phyloP scores from a whole-genome alignment of 2,329 filamentous ascomycete species.

The Diaporthe ilicicola region DNA sequence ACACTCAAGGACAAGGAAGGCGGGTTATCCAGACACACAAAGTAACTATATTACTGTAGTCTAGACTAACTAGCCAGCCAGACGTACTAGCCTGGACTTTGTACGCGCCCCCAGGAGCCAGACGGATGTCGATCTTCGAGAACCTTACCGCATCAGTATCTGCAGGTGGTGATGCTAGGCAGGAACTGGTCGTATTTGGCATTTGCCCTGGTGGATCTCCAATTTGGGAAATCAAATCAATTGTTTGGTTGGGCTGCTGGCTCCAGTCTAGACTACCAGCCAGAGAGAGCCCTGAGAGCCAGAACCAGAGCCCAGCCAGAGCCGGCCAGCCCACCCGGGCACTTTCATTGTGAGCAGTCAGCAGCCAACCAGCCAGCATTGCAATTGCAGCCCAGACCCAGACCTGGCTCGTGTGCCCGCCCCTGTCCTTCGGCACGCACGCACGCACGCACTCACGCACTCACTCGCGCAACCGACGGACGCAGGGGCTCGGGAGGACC shows the following conservation, averaged over 20 bases:
- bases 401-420: conserved; percentile 17
- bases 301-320: background rate
- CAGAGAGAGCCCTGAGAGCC: background rate
- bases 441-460: background rate
- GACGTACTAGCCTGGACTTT: no score
- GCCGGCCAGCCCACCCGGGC: background rate
- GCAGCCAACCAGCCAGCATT: no score
- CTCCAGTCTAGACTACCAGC: background rate
- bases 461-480: conserved; percentile 11
- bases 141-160: conserved; percentile 1
- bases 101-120: background rate
- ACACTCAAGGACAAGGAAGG: background rate
- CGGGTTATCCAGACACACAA: background rate
- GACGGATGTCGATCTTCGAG: conserved; percentile 14
- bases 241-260: conserved; percentile 20
- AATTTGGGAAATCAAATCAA: conserved; percentile 21
- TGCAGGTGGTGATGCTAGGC: conserved; percentile 8
- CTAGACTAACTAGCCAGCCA: background rate
- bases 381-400: conserved; percentile 16
- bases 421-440: conserved; percentile 11
- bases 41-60: background rate
- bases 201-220: conserved; percentile 22
- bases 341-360: no score
- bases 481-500: conserved; percentile 22
- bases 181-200: conserved; percentile 17